These are phyloP conservation scores for Eimeria zaria DNA, from an alignment of 169 alveolate genomes.

Conservation along the genomic window DNA sequence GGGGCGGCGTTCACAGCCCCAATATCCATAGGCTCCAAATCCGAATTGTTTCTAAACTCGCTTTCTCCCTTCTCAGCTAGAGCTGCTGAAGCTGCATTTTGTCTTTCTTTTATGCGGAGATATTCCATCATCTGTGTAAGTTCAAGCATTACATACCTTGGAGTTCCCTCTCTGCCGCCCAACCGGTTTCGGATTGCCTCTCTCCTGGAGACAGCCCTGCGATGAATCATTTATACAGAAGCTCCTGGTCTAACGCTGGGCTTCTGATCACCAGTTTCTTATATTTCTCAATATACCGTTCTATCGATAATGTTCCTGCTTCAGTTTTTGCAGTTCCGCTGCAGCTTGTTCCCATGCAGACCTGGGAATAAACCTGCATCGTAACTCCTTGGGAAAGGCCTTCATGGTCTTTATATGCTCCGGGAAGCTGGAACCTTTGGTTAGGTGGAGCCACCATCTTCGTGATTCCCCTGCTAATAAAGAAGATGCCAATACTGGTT, in stretches of 20 bases:
- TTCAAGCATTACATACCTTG: background rate
- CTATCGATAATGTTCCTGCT: background rate
- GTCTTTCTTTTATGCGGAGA: background rate
- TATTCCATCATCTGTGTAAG: background rate
- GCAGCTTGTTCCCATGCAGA: no score
- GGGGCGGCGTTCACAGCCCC: background rate
- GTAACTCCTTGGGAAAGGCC: no score
- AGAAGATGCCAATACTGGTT: no score
- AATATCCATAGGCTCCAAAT: background rate
- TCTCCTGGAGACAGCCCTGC: background rate
- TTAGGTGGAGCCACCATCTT: no score
- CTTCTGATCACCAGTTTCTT: background rate
- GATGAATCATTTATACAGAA: background rate
- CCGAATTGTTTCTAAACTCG: background rate
- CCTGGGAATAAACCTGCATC: no score
- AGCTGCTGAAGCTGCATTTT: background rate
- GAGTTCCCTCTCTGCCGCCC: background rate
- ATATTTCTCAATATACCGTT: background rate
- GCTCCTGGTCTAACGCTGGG: background rate
- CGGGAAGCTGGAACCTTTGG: no score
- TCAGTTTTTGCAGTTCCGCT: background rate
- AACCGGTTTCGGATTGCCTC: background rate
- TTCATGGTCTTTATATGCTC: no score
- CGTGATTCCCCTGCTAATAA: no score
- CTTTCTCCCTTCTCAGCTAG: background rate